These are phyloP conservation scores for Didymella pomorum DNA, from an alignment of 2,329 filamentous ascomycete genomes.

Conservation along the genomic window DNA sequence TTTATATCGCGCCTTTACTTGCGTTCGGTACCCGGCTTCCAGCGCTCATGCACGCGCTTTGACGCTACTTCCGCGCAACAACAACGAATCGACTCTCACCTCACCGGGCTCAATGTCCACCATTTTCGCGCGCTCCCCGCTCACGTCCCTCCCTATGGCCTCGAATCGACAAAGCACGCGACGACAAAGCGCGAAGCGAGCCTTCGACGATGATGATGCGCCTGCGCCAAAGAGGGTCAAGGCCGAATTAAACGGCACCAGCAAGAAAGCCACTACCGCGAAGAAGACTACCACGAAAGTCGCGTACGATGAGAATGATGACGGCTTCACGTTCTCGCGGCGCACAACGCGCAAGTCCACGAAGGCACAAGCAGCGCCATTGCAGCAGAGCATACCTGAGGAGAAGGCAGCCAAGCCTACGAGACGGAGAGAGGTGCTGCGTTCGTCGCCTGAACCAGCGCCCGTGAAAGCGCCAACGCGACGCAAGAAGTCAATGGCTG, in stretches of 20 bases:
- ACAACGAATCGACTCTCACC: slow-evolving; percentile 30
- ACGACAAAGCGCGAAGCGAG: slow-evolving; percentile 57
- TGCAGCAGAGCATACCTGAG: slow-evolving; percentile 43
- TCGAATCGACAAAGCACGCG: slow-evolving; percentile 54
- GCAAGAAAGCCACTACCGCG: slow-evolving; percentile 46
- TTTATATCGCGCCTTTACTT: slow-evolving; percentile 10
- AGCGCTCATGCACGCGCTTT: slow-evolving; percentile 50
- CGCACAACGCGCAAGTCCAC: slow-evolving; percentile 47
- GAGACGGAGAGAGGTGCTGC: slow-evolving; percentile 16
- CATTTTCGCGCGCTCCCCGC: slow-evolving; percentile 50
- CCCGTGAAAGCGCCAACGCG: slow-evolving; percentile 17
- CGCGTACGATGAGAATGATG: slow-evolving; percentile 58
- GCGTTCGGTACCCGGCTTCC: slow-evolving; percentile 23
- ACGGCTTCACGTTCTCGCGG: slow-evolving; percentile 59
- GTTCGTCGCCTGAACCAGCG: slow-evolving; percentile 16
- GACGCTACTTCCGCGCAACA: slow-evolving; percentile 30
- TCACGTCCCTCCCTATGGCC: slow-evolving; percentile 59
- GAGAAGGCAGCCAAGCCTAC: slow-evolving; percentile 37
- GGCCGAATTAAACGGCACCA: slow-evolving; percentile 50
- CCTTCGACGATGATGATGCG: slow-evolving; percentile 56
- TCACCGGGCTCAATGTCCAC: slow-evolving; percentile 49
- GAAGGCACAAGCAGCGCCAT: slow-evolving; percentile 43
- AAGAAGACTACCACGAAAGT: slow-evolving; percentile 51
- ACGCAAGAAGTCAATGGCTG: slow-evolving; percentile 36
- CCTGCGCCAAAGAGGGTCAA: slow-evolving; percentile 54